These are phyloP conservation scores for Boletus edulis DNA, from an alignment of 768 basidiomycete genomes.

Conservation along the genomic window DNA sequence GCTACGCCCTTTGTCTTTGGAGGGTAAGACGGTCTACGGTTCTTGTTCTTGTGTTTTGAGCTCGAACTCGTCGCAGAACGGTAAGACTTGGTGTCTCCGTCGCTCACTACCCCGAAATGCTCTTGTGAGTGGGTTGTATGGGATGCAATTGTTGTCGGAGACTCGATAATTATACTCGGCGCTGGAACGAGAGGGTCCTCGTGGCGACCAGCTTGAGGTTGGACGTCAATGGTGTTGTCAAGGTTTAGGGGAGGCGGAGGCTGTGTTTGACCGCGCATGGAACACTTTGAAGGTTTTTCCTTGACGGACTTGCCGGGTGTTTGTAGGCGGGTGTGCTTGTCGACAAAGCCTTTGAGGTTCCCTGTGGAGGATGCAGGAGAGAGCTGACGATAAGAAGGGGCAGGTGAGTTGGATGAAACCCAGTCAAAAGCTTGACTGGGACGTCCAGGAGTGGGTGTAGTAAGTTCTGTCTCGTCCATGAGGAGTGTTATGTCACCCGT, in stretches of 20 bases:
- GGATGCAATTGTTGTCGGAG: conserved; percentile 15
- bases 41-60: conserved; percentile 23
- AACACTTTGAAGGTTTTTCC: conserved; percentile 24
- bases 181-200: conserved; percentile 14
- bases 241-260: conserved; percentile 28
- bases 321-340: conserved; percentile 15
- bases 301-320: conserved; percentile 2
- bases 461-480: conserved; percentile 27
- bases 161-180: conserved; percentile 16
- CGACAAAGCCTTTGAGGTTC: conserved; percentile 28
- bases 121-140: conserved; percentile 21
- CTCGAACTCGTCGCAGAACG: conserved; percentile 24
- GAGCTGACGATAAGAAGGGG: conserved; percentile 18
- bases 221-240: conserved; percentile 16
- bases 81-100: conserved; percentile 27
- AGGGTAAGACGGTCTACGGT: conserved; percentile 13
- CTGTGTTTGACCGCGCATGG: conserved; percentile 27
- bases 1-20: conserved; percentile 56
- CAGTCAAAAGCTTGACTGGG: conserved; percentile 14
- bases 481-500: conserved; percentile 18
- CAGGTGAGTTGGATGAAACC: conserved; percentile 12
- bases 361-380: conserved; percentile 33
- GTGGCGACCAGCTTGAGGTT: conserved; percentile 15
- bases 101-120: conserved; percentile 8
- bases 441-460: conserved; percentile 28